Evolutionary conservation across 2,329 filamentous ascomycete genomes (phyloP).

Genomic region (Beauveria caledonica): DNA sequence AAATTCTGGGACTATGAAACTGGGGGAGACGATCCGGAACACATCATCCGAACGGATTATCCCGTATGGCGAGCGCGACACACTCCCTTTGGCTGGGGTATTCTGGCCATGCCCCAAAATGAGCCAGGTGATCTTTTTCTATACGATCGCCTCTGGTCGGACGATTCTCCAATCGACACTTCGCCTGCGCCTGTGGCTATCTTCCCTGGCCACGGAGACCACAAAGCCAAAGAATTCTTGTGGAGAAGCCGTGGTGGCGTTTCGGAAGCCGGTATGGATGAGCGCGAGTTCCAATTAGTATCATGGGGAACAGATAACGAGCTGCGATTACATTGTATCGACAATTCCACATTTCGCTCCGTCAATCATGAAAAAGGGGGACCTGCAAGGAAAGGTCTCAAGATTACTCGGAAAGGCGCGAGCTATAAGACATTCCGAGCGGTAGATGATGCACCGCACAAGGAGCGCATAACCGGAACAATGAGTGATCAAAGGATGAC

Average conservation of each 20-base stretch:
- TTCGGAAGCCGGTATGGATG: slow-evolving; percentile 60
- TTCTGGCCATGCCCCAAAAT: slow-evolving; percentile 87
- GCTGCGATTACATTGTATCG: slow-evolving; percentile 67
- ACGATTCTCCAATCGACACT: slow-evolving; percentile 35
- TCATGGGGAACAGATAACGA: slow-evolving; percentile 87
- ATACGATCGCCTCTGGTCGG: slow-evolving; percentile 57
- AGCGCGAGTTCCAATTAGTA: slow-evolving; percentile 85
- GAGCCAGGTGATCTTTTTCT: slow-evolving; percentile 78
- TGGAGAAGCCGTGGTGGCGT: slow-evolving; percentile 72
- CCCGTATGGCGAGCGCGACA: slow-evolving; percentile 88
- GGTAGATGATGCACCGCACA: slow-evolving; percentile 49
- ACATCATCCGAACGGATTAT: slow-evolving; percentile 72
- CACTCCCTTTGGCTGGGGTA: slow-evolving; percentile 78
- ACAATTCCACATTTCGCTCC: slow-evolving; percentile 52
- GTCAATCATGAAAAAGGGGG: slow-evolving; percentile 68
- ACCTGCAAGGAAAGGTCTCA: slow-evolving; percentile 54
- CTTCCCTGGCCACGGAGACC: slow-evolving; percentile 53
- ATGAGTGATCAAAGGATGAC: slow-evolving; percentile 52
- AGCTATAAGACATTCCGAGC: slow-evolving; percentile 79
- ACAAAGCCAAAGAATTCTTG: slow-evolving; percentile 82
- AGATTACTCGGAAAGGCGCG: slow-evolving; percentile 74
- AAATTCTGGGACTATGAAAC: slow-evolving; percentile 81
- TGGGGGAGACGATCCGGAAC: slow-evolving; percentile 57
- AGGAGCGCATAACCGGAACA: slow-evolving; percentile 51
- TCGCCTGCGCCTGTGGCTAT: slow-evolving; percentile 43